Conservation (phyloP, 1,284 basidiomycete species). For the Fomitiporia mediterranea region DNA sequence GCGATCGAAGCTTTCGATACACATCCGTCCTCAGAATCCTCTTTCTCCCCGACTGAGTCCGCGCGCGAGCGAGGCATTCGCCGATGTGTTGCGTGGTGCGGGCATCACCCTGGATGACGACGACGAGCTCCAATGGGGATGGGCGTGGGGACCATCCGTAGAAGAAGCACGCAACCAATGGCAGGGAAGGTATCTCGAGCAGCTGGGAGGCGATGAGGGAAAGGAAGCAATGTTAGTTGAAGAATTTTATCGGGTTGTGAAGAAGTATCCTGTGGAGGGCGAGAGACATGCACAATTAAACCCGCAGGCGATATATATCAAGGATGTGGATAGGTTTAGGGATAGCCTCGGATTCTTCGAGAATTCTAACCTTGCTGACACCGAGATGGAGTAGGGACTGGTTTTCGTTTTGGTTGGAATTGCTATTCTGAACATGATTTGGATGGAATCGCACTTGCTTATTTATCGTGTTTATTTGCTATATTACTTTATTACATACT, state of each 20-base stretch:
- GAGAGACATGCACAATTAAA: constrained; percentile 27
- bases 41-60: constrained; percentile 57
- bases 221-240: constrained; percentile 49
- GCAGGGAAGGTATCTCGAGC: constrained; percentile 42
- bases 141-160: constrained; percentile 43
- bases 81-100: constrained; percentile 46
- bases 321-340: constrained; percentile 73
- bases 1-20: constrained; percentile 83
- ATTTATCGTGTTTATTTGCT: no score
- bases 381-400: no score
- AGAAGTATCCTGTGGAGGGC: constrained; percentile 43
- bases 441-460: no score
- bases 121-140: constrained; percentile 41
- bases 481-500: no score
- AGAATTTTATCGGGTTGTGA: constrained; percentile 48
- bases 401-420: no score
- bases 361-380: constrained; percentile 47
- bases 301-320: constrained; percentile 54
- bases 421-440: no score
- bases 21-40: constrained; percentile 68
- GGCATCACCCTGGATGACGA: constrained; percentile 48
- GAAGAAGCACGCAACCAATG: constrained; percentile 52
- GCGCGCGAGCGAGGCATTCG: constrained; percentile 61
- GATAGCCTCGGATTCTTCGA: constrained; percentile 46
- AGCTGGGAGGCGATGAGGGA: constrained; percentile 28